These are phyloP conservation scores for Verbascum thapsus DNA, from an alignment of 257 asterid species.

Conservation along the genomic window DNA sequence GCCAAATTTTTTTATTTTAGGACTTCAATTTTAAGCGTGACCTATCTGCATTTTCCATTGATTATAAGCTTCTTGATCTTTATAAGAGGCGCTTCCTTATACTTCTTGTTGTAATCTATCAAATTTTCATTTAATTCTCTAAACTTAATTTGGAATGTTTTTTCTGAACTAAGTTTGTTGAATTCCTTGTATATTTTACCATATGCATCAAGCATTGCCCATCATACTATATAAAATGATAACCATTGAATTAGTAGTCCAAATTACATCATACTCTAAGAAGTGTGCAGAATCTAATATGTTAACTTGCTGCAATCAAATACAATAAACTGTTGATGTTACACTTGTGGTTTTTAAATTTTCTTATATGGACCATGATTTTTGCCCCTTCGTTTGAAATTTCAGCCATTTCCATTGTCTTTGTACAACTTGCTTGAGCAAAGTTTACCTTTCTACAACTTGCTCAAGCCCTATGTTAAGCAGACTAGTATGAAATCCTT, in stretches of 20 bases:
- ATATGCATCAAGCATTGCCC: constrained; percentile 2
- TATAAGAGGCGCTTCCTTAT: neutral
- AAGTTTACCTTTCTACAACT: constrained; percentile 77
- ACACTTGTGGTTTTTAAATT: constrained; percentile 18
- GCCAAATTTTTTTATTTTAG: no score
- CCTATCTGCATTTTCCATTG: no score
- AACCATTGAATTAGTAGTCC: neutral
- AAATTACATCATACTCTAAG: neutral
- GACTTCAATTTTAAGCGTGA: no score
- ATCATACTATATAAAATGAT: neutral
- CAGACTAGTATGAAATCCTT: constrained; percentile 30
- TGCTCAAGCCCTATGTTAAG: constrained; percentile 56
- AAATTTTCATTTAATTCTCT: neutral
- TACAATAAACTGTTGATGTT: constrained; percentile 11
- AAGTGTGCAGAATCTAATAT: constrained; percentile 7
- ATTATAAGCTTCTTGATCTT: neutral
- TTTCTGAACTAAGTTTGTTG: neutral
- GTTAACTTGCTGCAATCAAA: neutral
- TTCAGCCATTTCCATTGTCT: constrained; percentile 76
- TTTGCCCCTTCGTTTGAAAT: constrained; percentile 19
- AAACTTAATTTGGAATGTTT: neutral
- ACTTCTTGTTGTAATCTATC: neutral
- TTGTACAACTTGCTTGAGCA: constrained; percentile 80
- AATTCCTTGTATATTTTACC: constrained; percentile 9
- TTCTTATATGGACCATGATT: constrained; percentile 19